Percentiles rank a stretch among this genome's conserved stretches.
phyloP scores from a whole-genome alignment of 2,329 filamentous ascomycete species.

The Penicillium sclerotiorum region DNA sequence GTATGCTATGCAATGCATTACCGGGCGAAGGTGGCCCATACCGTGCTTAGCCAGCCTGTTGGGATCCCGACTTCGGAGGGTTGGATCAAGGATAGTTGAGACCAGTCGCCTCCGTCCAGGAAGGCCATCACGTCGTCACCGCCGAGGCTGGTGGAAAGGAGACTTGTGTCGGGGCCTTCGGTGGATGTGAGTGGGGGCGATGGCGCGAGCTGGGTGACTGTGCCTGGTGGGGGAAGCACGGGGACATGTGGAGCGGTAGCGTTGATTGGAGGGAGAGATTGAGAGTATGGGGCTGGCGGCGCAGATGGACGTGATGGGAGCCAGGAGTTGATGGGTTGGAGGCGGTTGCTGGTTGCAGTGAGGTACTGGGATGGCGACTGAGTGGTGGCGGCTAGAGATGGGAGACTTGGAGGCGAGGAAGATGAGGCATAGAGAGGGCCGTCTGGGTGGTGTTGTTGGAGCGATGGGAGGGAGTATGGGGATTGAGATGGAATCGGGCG shows the following conservation, averaged over 20 bases:
- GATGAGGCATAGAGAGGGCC: conserved; percentile 32
- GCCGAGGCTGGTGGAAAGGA: conserved; percentile 38
- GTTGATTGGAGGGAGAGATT: conserved; percentile 43
- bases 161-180: conserved; percentile 25
- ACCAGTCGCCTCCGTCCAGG: conserved; percentile 38
- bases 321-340: conserved; percentile 47
- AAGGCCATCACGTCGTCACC: conserved; percentile 44
- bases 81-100: conserved; percentile 29
- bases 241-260: conserved; percentile 36
- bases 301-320: conserved; percentile 34
- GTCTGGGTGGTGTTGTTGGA: conserved; percentile 39
- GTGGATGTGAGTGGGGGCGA: conserved; percentile 36
- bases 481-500: conserved; percentile 38
- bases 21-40: conserved; percentile 38
- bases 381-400: conserved; percentile 31
- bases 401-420: conserved; percentile 35
- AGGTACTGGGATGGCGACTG: conserved; percentile 33
- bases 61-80: conserved; percentile 36
- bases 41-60: conserved; percentile 38
- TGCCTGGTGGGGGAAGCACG: conserved; percentile 40
- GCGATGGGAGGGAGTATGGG: conserved; percentile 37
- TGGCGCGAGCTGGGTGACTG: conserved; percentile 32
- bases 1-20: no score
- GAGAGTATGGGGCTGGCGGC: conserved; percentile 39
- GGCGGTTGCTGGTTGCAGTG: conserved; percentile 32